These are phyloP conservation scores for Lactarius deliciosus DNA, from an alignment of 768 basidiomycete species.

Conservation along the genomic window DNA sequence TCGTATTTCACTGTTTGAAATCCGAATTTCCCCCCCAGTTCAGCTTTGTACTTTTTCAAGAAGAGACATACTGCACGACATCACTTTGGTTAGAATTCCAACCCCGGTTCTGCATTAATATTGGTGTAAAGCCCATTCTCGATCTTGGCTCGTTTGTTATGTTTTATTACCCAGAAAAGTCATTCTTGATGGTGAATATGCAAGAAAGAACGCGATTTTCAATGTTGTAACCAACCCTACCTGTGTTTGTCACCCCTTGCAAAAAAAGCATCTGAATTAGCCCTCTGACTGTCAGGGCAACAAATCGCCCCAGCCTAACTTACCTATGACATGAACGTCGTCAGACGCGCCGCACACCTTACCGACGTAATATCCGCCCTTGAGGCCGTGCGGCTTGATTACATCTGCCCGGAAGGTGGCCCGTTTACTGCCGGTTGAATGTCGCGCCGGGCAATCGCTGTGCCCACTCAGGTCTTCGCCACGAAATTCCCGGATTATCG, in stretches of 20 bases:
- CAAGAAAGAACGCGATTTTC: constrained; percentile 15
- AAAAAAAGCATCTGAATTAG: neutral
- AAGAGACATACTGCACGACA: neutral
- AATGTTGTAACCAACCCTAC: neutral
- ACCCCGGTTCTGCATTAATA: neutral
- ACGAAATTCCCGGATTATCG: neutral
- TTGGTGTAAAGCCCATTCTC: neutral
- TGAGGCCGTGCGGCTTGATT: neutral
- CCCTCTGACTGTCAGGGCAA: neutral
- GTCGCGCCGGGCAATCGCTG: neutral
- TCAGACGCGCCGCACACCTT: neutral
- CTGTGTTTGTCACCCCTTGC: neutral
- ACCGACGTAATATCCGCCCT: constrained; percentile 13
- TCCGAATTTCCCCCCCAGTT: neutral
- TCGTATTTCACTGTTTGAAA: neutral
- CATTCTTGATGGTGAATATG: neutral
- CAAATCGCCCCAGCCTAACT: constrained; percentile 3
- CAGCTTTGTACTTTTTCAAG: neutral
- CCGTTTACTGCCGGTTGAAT: neutral
- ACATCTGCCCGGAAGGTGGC: neutral
- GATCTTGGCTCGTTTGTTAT: constrained; percentile 1
- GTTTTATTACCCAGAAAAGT: constrained; percentile 5
- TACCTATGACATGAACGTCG: neutral
- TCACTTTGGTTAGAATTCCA: neutral
- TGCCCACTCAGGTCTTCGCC: neutral